Evolutionary conservation across 345 rosid genomes (phyloP), one percentile per base, ranked within the genome.

Genomic region (Adansonia digitata): DNA sequence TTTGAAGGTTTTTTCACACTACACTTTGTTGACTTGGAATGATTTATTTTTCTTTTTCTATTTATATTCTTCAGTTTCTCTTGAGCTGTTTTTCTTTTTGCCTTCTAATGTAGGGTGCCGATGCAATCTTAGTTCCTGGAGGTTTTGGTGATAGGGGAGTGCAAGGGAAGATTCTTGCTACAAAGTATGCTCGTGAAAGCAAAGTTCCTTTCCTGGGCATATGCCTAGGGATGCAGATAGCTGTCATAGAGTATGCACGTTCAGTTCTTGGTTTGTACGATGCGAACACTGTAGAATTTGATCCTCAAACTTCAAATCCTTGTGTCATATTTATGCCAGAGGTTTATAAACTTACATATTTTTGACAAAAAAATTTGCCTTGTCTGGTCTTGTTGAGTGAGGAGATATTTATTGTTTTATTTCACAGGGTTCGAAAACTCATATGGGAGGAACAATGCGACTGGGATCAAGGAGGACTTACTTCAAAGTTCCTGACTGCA

Each of bases 101-200:
- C 39, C 20, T 17, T 43, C 26, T 20, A 42, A 64, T 82, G 73
- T 85, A 92, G 93, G 91, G 88, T 76, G 87, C 95, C 68, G 88
- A 87, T 79, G 94, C 95, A 64, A 63, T 89, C 78, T 82, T 92
- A 55, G 97, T 92, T 65, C 97, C 97, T 13, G 97, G 95, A 71
- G 97, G 97, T 57, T 92, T 92, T 84, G 97, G 97, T 75, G 93
- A 90, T 74, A 82, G 94, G 81, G 97, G 97, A 69, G 95, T 92
- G 52, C 89, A 87, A 77, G 97, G 97, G 40, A 92, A 90, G 80
- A 92, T 90, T 77, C 88, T 92, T 74, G 95, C 97, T 37, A 88
- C 92, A 26, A 87, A 88, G 76, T 87, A 87, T 71, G 92, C 97
- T 68, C 94, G 97, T 14, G 93, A 88, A 65, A 86, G 86, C 60